Percentiles rank a stretch among this genome's conserved stretches.
phyloP scores from a whole-genome alignment of 306 rosid species.

The Lablab purpureus region DNA sequence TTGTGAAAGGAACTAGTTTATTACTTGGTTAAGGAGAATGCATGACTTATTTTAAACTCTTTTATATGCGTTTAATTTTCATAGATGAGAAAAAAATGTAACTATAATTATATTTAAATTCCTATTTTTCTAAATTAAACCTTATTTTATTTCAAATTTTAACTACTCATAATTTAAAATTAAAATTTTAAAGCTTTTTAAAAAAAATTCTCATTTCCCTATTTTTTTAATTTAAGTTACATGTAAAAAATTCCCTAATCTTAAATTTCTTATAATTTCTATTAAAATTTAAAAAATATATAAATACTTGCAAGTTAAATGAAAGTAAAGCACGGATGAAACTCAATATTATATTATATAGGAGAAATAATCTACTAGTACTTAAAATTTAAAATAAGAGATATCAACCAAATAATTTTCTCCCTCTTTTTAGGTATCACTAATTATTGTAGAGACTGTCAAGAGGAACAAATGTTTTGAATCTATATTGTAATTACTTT shows the following conservation, averaged over 20 bases:
- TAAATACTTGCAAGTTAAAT: neutral
- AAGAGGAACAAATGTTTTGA: neutral
- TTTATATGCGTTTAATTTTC: no score
- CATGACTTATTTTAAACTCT: no score
- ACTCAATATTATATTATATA: neutral
- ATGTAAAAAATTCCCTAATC: neutral
- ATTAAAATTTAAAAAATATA: neutral
- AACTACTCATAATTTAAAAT: no score
- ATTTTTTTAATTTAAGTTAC: no score
- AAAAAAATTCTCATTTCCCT: neutral
- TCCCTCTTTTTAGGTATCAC: neutral
- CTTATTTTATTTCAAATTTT: neutral
- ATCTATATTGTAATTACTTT: neutral
- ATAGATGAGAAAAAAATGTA: no score
- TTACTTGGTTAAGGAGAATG: no score
- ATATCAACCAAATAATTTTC: neutral
- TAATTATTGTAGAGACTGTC: neutral
- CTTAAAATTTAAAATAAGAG: neutral
- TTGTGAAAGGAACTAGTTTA: no score
- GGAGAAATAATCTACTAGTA: neutral
- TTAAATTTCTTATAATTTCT: neutral
- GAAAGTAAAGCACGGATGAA: neutral
- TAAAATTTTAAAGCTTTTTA: neutral
- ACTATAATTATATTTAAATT: neutral
- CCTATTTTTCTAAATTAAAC: neutral